phyloP scores from a whole-genome alignment of 257 asterid species.

The Eucommia ulmoides region DNA sequence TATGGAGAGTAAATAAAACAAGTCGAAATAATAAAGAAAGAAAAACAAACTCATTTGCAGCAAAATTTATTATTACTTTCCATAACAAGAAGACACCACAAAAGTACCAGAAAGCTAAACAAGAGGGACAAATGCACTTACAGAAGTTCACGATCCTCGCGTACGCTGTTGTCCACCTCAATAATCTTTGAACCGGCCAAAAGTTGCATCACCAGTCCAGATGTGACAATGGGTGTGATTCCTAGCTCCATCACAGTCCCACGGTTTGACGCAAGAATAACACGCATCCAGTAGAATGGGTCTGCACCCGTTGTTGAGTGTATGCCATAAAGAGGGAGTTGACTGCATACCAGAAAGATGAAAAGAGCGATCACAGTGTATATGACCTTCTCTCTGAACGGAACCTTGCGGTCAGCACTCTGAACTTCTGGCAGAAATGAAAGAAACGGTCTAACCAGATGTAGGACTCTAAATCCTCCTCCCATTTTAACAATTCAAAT shows the following conservation, averaged over 20 bases:
- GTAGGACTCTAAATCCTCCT: conserved; percentile 79
- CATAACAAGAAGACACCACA: too few species aligned
- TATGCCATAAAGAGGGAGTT: conserved; percentile 76
- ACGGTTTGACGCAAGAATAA: conserved; percentile 76
- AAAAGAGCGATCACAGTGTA: conserved; percentile 72
- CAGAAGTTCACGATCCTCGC: conserved; percentile 81
- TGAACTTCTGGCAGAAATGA: conserved; percentile 81
- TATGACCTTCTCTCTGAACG: conserved; percentile 77
- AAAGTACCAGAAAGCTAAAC: too few species aligned
- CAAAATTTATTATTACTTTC: too few species aligned
- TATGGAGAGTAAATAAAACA: too few species aligned
- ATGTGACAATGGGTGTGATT: conserved; percentile 77
- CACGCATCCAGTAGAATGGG: conserved; percentile 94
- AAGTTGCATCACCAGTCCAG: conserved; percentile 79
- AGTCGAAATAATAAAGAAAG: too few species aligned
- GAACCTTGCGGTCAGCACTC: conserved; percentile 71
- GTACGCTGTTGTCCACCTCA: conserved; percentile 74
- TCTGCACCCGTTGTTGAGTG: conserved; percentile 90
- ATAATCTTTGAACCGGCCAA: conserved; percentile 77
- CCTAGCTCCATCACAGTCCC: conserved; percentile 93
- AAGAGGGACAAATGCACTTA: too few species aligned
- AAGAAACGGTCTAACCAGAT: conserved; percentile 74
- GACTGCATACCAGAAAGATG: conserved; percentile 78
- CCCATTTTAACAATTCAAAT: conserved; percentile 19
- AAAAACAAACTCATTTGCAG: too few species aligned